Conservation (phyloP, 495 filamentous ascomycete genomes). For the Podospora pseudocomata region DNA sequence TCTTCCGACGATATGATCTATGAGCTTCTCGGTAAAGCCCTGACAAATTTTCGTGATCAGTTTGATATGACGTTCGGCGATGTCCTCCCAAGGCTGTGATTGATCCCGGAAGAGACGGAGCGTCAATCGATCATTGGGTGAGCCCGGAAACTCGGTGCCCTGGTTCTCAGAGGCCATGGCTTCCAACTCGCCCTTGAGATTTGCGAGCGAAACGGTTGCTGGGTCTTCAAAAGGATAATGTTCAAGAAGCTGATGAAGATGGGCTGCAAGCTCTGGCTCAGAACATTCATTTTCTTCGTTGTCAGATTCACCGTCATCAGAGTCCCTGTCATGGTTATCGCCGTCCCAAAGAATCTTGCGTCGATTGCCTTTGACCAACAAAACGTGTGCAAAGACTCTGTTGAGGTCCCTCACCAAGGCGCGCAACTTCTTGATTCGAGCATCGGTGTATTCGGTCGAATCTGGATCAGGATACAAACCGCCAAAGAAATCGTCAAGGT, state of each 20-base stretch:
- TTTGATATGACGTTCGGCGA: conserved; percentile 22
- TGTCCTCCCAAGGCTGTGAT: conserved; percentile 20
- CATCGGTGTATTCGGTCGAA: background rate
- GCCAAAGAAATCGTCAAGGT: conserved; percentile 33
- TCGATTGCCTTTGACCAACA: conserved; percentile 21
- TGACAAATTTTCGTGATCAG: conserved; percentile 9
- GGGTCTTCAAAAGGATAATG: conserved; percentile 27
- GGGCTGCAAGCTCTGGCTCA: conserved; percentile 16
- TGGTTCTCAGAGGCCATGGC: conserved; percentile 22
- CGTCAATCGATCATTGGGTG: conserved; percentile 17
- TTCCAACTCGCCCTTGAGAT: conserved; percentile 17
- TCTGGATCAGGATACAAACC: conserved; percentile 3
- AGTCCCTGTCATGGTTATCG: conserved; percentile 3
- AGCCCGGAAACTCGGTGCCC: conserved; percentile 26
- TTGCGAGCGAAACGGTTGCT: background rate
- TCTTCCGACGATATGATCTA: conserved; percentile 21
- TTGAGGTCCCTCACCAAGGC: conserved; percentile 25
- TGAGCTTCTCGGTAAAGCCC: conserved; percentile 21
- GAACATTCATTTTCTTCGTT: background rate
- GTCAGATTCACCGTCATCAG: background rate
- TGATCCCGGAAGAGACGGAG: conserved; percentile 28
- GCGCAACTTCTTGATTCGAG: conserved; percentile 21
- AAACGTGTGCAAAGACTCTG: conserved; percentile 20
- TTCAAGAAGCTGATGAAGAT: conserved; percentile 18
- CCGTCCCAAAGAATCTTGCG: conserved; percentile 21